These are phyloP conservation scores for Gnetum montanum DNA, from an alignment of 75 land plant genomes.

Conservation along the genomic window DNA sequence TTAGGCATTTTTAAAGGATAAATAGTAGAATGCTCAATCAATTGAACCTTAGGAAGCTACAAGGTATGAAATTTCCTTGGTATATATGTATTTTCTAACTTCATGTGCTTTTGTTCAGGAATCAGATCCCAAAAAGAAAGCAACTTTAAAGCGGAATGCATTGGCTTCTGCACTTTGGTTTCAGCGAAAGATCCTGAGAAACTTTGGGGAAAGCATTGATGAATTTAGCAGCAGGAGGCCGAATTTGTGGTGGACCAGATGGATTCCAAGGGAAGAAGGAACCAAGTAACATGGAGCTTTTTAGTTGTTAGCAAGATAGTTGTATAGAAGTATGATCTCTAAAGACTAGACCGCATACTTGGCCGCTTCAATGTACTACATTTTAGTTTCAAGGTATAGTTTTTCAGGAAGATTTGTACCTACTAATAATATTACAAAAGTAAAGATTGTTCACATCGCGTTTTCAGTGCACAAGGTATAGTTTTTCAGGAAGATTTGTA, in stretches of 20 bases:
- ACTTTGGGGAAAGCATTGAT: conserved; percentile 70
- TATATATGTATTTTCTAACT: no score
- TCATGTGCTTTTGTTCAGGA: no score
- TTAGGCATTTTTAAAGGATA: neutral
- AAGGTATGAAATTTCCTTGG: no score
- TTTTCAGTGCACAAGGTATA: no score
- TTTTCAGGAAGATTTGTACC: no score
- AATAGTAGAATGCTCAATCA: neutral
- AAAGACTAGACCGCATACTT: no score
- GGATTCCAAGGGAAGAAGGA: conserved; percentile 73
- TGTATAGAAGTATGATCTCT: no score
- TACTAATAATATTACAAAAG: no score
- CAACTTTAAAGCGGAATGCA: conserved; percentile 66
- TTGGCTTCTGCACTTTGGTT: conserved; percentile 74
- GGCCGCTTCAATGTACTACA: no score
- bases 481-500: no score
- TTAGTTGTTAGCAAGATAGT: neutral
- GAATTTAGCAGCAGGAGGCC: conserved; percentile 50
- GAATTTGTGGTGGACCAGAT: conserved; percentile 90
- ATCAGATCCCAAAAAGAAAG: conserved; percentile 53
- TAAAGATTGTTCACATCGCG: no score
- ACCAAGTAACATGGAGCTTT: neutral
- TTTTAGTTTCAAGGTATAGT: no score
- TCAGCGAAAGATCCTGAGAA: conserved; percentile 65
- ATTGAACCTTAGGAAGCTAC: neutral